A percentile compares a stretch with the other conserved stretches of the same genome.
Conservation (phyloP, 2,329 filamentous ascomycete genomes). For the Emericellopsis cladophorae region DNA sequence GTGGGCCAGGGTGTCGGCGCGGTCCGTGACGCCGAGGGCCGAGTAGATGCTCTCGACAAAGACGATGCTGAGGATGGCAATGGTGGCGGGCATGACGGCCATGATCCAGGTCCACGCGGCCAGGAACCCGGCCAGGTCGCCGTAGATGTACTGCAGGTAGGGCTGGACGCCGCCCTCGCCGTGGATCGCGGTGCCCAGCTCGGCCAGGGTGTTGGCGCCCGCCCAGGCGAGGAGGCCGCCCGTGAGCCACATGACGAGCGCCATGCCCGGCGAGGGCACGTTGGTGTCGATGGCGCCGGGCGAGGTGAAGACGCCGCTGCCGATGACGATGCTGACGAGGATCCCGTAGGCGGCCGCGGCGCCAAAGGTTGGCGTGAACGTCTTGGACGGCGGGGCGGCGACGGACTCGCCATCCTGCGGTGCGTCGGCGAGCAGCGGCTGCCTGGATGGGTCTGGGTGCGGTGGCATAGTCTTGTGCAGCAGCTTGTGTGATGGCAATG, state of each 20-base stretch:
- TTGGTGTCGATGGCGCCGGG: conserved; percentile 51
- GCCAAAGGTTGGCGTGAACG: conserved; percentile 31
- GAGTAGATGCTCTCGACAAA: conserved; percentile 49
- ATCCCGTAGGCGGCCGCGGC: conserved; percentile 42
- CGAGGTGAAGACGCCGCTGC: conserved; percentile 52
- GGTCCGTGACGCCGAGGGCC: conserved; percentile 30
- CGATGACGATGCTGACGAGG: conserved; percentile 50
- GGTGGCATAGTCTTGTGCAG: not conserved
- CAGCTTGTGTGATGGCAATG: no score
- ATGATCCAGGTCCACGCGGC: conserved; percentile 55
- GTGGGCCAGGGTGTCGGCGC: conserved; percentile 27
- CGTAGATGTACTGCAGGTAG: conserved; percentile 48
- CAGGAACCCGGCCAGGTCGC: conserved; percentile 48
- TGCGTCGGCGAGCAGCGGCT: not conserved
- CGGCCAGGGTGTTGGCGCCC: conserved; percentile 47
- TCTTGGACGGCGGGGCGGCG: conserved; percentile 2
- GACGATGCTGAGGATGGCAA: conserved; percentile 51
- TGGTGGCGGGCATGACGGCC: conserved; percentile 49
- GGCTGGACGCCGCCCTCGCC: conserved; percentile 52
- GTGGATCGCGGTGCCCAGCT: conserved; percentile 50
- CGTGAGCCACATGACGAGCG: conserved; percentile 46
- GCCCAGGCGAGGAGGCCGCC: conserved; percentile 52
- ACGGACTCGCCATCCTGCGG: not conserved
- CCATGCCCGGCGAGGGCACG: conserved; percentile 46
- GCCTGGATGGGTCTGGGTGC: not conserved